phyloP scores from a whole-genome alignment of 2,329 filamentous ascomycete genomes.

The Westerdykella aurantiaca region DNA sequence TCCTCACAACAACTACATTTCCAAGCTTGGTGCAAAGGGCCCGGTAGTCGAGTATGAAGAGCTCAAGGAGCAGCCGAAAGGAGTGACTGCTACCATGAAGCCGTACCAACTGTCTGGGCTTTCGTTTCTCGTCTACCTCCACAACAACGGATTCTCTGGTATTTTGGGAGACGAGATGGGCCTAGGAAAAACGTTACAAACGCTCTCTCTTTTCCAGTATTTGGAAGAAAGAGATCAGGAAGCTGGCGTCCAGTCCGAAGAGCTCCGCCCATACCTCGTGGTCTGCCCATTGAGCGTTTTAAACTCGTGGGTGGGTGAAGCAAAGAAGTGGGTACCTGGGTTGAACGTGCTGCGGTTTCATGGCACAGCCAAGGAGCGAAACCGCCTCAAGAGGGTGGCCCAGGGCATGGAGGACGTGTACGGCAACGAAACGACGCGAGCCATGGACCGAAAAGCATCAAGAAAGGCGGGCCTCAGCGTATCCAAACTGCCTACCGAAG shows the following conservation, averaged over 20 bases:
- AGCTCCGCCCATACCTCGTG: constrained; percentile 87
- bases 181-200: constrained; percentile 98
- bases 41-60: constrained; percentile 38
- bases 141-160: constrained; percentile 99
- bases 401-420: constrained; percentile 43
- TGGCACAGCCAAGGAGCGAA: constrained; percentile 76
- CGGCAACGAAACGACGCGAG: constrained; percentile 56
- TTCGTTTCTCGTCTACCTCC: constrained; percentile 97
- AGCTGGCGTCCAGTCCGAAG: constrained; percentile 40
- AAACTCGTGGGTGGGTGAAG: constrained; percentile 96
- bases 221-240: constrained; percentile 82
- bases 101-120: constrained; percentile 97
- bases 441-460: constrained; percentile 81
- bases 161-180: constrained; percentile 99
- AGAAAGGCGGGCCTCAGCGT: constrained; percentile 62
- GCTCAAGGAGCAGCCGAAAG: constrained; percentile 40
- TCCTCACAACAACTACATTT: constrained; percentile 40
- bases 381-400: constrained; percentile 56
- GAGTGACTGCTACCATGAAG: constrained; percentile 60
- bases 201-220: constrained; percentile 92
- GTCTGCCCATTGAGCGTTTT: constrained; percentile 94
- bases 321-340: constrained; percentile 93
- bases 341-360: constrained; percentile 89
- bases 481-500: constrained; percentile 23
- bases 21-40: constrained; percentile 30